Conservation (phyloP, 495 filamentous ascomycete genomes). For the Neurospora tetrasperma region DNA sequence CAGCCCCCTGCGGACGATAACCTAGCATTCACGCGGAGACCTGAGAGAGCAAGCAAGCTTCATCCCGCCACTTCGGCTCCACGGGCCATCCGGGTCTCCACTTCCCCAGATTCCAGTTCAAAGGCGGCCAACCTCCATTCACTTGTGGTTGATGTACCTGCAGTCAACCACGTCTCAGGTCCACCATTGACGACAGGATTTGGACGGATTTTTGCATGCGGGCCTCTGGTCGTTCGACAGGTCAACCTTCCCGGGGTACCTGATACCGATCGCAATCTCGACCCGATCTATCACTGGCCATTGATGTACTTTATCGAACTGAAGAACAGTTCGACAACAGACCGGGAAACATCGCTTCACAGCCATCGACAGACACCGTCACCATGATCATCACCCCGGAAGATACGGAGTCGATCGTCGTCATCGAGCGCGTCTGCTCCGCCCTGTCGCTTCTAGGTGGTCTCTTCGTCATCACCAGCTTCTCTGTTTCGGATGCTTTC, state of each 20-base stretch:
- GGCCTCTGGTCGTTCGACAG: background rate
- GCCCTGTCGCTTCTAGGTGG: constrained; percentile 62
- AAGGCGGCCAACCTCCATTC: background rate
- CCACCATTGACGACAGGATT: background rate
- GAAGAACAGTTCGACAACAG: background rate
- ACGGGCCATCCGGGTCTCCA: background rate
- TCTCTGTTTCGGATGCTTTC: constrained; percentile 48
- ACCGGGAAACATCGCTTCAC: background rate
- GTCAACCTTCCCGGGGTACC: background rate
- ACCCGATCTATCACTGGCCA: background rate
- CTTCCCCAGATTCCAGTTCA: background rate
- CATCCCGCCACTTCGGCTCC: background rate
- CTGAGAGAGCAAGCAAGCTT: background rate
- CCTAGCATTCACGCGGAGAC: background rate
- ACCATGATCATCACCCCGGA: background rate
- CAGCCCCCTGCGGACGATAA: background rate
- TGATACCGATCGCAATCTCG: background rate
- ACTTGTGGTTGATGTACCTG: background rate
- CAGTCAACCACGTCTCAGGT: background rate
- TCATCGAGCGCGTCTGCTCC: constrained; percentile 58
- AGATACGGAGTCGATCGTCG: constrained; percentile 36
- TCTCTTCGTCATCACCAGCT: constrained; percentile 64
- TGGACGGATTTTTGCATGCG: background rate
- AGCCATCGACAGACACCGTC: background rate
- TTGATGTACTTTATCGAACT: background rate